A percentile compares a stretch with the other conserved stretches of the same genome.
Evolutionary conservation across 495 filamentous ascomycete species (phyloP).

Genomic region (Tirmania nivea): DNA sequence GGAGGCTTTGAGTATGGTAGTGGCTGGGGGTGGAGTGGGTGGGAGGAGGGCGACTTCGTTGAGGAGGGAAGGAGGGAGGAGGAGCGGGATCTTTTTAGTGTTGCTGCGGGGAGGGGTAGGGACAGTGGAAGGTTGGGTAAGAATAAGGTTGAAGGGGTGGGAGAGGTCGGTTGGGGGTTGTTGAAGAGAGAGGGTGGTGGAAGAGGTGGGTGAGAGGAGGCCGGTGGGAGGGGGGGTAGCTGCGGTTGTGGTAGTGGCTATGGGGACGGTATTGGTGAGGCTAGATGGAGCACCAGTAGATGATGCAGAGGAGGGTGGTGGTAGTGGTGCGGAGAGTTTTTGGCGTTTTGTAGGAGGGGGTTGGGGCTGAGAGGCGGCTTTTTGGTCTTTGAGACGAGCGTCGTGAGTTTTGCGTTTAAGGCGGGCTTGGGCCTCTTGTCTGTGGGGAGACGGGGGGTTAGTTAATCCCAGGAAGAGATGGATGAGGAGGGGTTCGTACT

Average conservation of each 20-base stretch:
- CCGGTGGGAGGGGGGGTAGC: neutral
- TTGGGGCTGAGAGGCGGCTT: constrained; percentile 1
- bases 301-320: neutral
- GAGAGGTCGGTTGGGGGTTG: neutral
- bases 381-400: constrained; percentile 13
- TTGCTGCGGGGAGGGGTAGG: neutral
- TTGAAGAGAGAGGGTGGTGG: neutral
- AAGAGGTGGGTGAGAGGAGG: neutral
- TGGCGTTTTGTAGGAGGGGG: neutral
- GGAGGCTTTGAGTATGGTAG: neutral
- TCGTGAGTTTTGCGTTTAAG: constrained; percentile 14
- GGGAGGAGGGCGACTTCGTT: neutral
- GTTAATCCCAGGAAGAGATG: too few relatives aligned
- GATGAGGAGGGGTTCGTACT: constrained; percentile 4
- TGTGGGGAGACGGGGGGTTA: constrained; percentile 3
- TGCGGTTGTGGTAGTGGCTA: neutral
- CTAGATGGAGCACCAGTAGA: too few relatives aligned
- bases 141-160: neutral
- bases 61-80: neutral
- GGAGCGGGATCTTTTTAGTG: neutral
- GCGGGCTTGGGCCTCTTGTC: constrained; percentile 9
- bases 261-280: neutral
- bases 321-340: neutral
- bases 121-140: neutral
- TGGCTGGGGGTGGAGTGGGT: neutral